Conservation (phyloP, 1,284 basidiomycete genomes). For the Rhodotorula sp. region DNA sequence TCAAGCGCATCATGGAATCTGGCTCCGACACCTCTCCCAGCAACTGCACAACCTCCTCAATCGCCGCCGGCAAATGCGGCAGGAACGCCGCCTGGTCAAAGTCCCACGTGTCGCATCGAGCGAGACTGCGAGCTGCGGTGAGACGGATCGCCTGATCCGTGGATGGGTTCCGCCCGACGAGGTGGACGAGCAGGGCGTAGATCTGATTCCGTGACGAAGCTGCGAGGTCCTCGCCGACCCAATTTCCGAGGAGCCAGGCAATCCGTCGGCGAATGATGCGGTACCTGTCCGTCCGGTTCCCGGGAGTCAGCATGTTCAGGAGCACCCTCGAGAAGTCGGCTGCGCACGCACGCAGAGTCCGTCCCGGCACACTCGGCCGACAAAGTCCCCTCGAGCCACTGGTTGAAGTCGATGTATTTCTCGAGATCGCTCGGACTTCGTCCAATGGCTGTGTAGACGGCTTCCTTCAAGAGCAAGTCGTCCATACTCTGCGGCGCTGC, state of each 20-base stretch:
- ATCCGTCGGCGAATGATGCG: slow-evolving; percentile 43
- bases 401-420: slow-evolving; percentile 27
- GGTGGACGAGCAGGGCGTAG: slow-evolving; percentile 42
- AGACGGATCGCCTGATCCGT: slow-evolving; percentile 44
- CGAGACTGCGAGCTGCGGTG: slow-evolving; percentile 40
- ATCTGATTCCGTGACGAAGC: slow-evolving; percentile 21
- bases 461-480: slow-evolving; percentile 41
- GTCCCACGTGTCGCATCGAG: slow-evolving; percentile 42
- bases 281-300: slow-evolving; percentile 18
- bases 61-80: slow-evolving; percentile 35
- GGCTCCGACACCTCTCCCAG: slow-evolving; percentile 37
- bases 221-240: slow-evolving; percentile 38
- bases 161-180: slow-evolving; percentile 38
- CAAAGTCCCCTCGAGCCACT: slow-evolving; percentile 34
- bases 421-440: slow-evolving; percentile 32
- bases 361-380: slow-evolving; percentile 32
- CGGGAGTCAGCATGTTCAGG: not conserved
- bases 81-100: slow-evolving; percentile 39
- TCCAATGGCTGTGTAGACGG: slow-evolving; percentile 43
- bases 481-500: slow-evolving; percentile 33
- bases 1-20: slow-evolving; percentile 40
- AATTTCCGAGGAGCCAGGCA: slow-evolving; percentile 43
- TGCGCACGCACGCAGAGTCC: slow-evolving; percentile 27
- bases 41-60: slow-evolving; percentile 38
- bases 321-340: not conserved